Conservation (phyloP, 108 stramenopile genomes). For the Nitzschia sp. region DNA sequence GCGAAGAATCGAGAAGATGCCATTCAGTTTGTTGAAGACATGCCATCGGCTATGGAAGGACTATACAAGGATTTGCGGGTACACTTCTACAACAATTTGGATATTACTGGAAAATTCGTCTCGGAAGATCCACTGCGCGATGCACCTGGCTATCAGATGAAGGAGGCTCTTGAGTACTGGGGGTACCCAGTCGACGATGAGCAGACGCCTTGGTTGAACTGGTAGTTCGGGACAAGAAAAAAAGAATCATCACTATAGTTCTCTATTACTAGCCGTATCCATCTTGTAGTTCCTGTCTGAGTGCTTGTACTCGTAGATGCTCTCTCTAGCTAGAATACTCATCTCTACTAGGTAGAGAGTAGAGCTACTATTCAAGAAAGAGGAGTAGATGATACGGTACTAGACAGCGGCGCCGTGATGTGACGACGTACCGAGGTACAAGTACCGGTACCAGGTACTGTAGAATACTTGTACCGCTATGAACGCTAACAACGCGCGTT, state of each 20-base stretch:
- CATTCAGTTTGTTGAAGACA: slow-evolving; percentile 75
- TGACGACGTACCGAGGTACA: too few species aligned
- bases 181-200: slow-evolving; percentile 81
- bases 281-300: too few species aligned
- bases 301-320: too few species aligned
- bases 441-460: too few species aligned
- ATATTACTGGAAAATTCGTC: slow-evolving; percentile 85
- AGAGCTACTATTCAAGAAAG: too few species aligned
- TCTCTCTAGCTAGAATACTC: too few species aligned
- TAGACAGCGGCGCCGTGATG: too few species aligned
- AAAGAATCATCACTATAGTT: not conserved
- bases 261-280: not conserved
- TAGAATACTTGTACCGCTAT: too few species aligned
- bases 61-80: slow-evolving; percentile 75
- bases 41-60: slow-evolving; percentile 67
- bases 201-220: slow-evolving; percentile 84
- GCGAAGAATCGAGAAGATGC: slow-evolving; percentile 74
- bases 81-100: slow-evolving; percentile 76
- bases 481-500: too few species aligned
- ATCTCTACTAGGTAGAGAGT: too few species aligned
- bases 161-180: slow-evolving; percentile 80
- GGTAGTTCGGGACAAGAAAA: slow-evolving; percentile 34
- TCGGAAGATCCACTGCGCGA: slow-evolving; percentile 67
- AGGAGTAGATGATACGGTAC: too few species aligned
- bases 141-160: slow-evolving; percentile 65